These are phyloP conservation scores for Scenedesmus sp. DNA, from an alignment of 163 green algal genomes.

Conservation along the genomic window DNA sequence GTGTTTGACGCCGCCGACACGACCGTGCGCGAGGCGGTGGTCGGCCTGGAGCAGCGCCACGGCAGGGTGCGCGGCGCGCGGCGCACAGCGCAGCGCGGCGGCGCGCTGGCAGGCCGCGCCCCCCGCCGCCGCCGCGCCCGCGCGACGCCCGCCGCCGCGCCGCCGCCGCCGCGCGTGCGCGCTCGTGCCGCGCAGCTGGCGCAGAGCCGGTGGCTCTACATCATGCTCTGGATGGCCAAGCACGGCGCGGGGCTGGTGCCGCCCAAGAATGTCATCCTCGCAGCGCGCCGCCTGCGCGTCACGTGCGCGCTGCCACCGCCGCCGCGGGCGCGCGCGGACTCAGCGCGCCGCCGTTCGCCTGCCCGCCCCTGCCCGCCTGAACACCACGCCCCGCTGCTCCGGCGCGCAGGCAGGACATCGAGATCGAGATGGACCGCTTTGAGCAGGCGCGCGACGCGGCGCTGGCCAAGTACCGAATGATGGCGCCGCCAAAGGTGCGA, in stretches of 20 bases:
- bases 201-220: slow-evolving; percentile 67
- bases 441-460: slow-evolving; percentile 48
- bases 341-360: not conserved
- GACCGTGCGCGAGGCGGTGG: slow-evolving; percentile 51
- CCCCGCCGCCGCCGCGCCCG: not conserved
- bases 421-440: slow-evolving; percentile 86
- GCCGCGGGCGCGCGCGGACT: no score
- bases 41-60: slow-evolving; percentile 66
- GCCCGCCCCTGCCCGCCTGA: not conserved
- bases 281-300: slow-evolving; percentile 68
- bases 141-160: not conserved
- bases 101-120: no score
- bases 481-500: slow-evolving; percentile 52
- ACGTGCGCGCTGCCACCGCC: slow-evolving; percentile 68
- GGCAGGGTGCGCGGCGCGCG: slow-evolving; percentile 60
- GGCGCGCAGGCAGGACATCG: slow-evolving; percentile 74
- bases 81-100: no score
- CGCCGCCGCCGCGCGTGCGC: no score
- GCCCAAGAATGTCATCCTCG: slow-evolving; percentile 68
- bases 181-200: no score
- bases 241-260: slow-evolving; percentile 68
- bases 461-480: slow-evolving; percentile 61
- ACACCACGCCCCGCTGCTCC: not conserved
- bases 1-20: slow-evolving; percentile 63
- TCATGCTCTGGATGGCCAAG: slow-evolving; percentile 83